These are phyloP conservation scores for Pseudonectria buxi DNA, from an alignment of 2,329 filamentous ascomycete genomes.

Conservation along the genomic window DNA sequence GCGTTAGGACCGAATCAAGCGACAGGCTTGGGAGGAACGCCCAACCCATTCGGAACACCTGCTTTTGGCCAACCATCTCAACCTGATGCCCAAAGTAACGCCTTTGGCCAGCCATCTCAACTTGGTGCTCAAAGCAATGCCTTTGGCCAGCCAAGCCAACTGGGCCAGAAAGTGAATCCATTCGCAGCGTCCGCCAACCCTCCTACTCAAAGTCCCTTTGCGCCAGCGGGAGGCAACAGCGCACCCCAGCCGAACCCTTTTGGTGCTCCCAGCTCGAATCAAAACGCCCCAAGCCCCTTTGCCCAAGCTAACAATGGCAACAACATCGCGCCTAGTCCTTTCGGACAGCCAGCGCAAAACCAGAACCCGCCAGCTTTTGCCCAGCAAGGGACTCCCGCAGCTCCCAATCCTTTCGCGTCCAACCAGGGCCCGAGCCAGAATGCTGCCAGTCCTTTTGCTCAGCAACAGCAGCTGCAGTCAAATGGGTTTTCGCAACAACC, in stretches of 20 bases:
- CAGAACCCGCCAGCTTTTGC: slow-evolving; percentile 14
- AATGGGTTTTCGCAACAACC: slow-evolving; percentile 18
- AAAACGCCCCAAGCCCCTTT: slow-evolving; percentile 14
- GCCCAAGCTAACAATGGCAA: slow-evolving; percentile 10
- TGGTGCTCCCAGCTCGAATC: slow-evolving; percentile 12
- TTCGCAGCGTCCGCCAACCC: slow-evolving; percentile 22
- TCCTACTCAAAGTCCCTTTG: slow-evolving; percentile 20
- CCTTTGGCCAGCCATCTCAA: slow-evolving; percentile 31
- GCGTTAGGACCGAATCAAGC: slow-evolving; percentile 44
- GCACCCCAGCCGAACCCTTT: slow-evolving; percentile 23
- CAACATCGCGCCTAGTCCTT: slow-evolving; percentile 16
- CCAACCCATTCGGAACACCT: slow-evolving; percentile 12
- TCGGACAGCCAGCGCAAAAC: slow-evolving; percentile 19
- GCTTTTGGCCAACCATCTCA: slow-evolving; percentile 36
- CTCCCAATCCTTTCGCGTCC: slow-evolving; percentile 23
- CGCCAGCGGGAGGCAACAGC: slow-evolving; percentile 12
- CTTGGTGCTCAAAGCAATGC: slow-evolving; percentile 16
- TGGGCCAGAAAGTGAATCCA: slow-evolving; percentile 33
- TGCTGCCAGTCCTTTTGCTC: slow-evolving; percentile 22
- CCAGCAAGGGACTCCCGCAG: slow-evolving; percentile 10
- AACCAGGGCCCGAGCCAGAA: slow-evolving; percentile 11
- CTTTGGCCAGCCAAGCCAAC: slow-evolving; percentile 30
- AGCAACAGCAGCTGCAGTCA: slow-evolving; percentile 15
- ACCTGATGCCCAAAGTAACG: slow-evolving; percentile 21
- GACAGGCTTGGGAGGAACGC: no score